A percentile compares a stretch with the other conserved stretches of the same genome.
These are phyloP conservation scores for rapeseed (Brassica napus) DNA, from an alignment of 345 rosid species.

Conservation along the genomic window Da-Ae NC_063440.1:18218501-18219000, in stretches of 20 bases:
- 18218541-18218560: constrained; percentile 55
- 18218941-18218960: too few species aligned
- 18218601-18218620: constrained; percentile 84
- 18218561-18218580: background rate
- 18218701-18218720: too few species aligned
- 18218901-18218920: too few species aligned
- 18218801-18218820: too few species aligned
- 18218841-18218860: too few species aligned
- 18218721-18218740: background rate
- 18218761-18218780: background rate
- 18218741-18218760: background rate
- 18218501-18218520: constrained; percentile 99
- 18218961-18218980: too few species aligned
- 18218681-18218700: too few species aligned
- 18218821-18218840: too few species aligned
- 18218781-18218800: background rate
- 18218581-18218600: background rate
- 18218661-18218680: constrained; percentile 98
- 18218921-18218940: too few species aligned
- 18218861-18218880: too few species aligned
- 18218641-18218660: constrained; percentile 95
- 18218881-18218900: too few species aligned
- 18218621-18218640: constrained; percentile 96
- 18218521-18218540: constrained; percentile 95
- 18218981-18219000: too few species aligned